These are phyloP conservation scores for Fusarium tupiense DNA, from an alignment of 2,329 filamentous ascomycete species.

Conservation along the genomic window DNA sequence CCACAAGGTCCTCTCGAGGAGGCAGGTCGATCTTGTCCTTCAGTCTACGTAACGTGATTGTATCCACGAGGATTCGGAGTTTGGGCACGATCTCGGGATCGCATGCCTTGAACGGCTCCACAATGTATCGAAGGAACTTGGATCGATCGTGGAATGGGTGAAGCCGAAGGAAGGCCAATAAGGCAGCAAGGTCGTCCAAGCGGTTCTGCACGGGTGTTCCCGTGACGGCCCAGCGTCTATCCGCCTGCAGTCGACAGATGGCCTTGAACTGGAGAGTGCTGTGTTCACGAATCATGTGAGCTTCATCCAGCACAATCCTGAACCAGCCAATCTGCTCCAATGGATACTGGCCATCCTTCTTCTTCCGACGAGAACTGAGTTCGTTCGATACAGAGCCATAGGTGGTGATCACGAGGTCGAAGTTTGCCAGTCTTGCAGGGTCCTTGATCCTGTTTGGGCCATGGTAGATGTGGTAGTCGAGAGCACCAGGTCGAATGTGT, in stretches of 20 bases:
- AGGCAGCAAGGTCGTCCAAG: conserved; percentile 86
- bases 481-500: conserved; percentile 72
- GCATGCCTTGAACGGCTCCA: conserved; percentile 86
- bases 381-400: conserved; percentile 91
- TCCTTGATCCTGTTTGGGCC: conserved; percentile 80
- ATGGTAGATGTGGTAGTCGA: conserved; percentile 88
- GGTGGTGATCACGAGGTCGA: conserved; percentile 90
- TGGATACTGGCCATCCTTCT: conserved; percentile 69
- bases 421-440: conserved; percentile 72
- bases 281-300: conserved; percentile 91
- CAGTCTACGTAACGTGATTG: conserved; percentile 89
- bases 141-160: conserved; percentile 83
- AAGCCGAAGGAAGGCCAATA: conserved; percentile 86
- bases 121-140: conserved; percentile 82
- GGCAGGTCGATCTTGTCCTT: conserved; percentile 93
- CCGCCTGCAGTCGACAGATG: conserved; percentile 80
- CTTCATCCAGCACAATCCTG: conserved; percentile 92
- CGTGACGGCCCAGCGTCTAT: conserved; percentile 95
- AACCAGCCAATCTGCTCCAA: conserved; percentile 89
- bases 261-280: conserved; percentile 84
- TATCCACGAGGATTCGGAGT: conserved; percentile 88
- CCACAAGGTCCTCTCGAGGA: conserved; percentile 74
- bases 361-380: conserved; percentile 69
- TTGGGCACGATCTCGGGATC: conserved; percentile 86
- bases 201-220: conserved; percentile 96